Evolutionary conservation across 371 early-diverging fungal species (phyloP).

Genomic region (Batkoa obscura): DNA sequence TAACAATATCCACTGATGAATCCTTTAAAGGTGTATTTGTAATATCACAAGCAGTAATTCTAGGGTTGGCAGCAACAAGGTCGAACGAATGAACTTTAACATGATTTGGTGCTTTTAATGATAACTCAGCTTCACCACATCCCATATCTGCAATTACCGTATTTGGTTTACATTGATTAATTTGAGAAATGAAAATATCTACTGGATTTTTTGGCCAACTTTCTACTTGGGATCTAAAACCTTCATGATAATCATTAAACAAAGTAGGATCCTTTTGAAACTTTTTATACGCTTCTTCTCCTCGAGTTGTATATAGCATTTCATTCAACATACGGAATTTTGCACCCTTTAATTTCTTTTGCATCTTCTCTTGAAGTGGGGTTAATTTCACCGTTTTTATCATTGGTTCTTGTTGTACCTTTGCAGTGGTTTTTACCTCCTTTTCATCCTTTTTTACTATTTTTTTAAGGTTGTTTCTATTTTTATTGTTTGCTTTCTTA

Average conservation of each 20-base stretch:
- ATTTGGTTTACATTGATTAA: too few relatives aligned
- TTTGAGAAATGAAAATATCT: too few relatives aligned
- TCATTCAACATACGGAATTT: conserved; percentile 93
- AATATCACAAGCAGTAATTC: conserved; percentile 87
- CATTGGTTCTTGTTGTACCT: too few relatives aligned
- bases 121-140: conserved; percentile 92
- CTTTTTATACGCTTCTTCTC: conserved; percentile 47
- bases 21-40: conserved; percentile 62
- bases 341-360: conserved; percentile 62
- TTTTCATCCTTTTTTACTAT: too few relatives aligned
- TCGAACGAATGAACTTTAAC: conserved; percentile 86
- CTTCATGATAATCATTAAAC: conserved; percentile 93
- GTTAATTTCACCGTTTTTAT: too few relatives aligned
- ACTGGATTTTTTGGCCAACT: conserved; percentile 97
- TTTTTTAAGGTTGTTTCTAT: too few relatives aligned
- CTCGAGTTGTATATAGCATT: conserved; percentile 72
- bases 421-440: too few relatives aligned
- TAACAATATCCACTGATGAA: conserved; percentile 61
- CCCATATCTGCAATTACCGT: conserved; percentile 95
- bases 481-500: too few relatives aligned
- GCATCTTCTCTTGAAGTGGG: conserved; percentile 60
- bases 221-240: conserved; percentile 85
- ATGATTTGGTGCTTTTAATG: conserved; percentile 35
- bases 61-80: conserved; percentile 61
- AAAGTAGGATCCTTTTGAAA: conserved; percentile 69